Percentiles rank a stretch among this genome's conserved stretches.
These are phyloP conservation scores for Diospyros kaki DNA, from an alignment of 148 eudicot species.

Conservation along the genomic window DNA sequence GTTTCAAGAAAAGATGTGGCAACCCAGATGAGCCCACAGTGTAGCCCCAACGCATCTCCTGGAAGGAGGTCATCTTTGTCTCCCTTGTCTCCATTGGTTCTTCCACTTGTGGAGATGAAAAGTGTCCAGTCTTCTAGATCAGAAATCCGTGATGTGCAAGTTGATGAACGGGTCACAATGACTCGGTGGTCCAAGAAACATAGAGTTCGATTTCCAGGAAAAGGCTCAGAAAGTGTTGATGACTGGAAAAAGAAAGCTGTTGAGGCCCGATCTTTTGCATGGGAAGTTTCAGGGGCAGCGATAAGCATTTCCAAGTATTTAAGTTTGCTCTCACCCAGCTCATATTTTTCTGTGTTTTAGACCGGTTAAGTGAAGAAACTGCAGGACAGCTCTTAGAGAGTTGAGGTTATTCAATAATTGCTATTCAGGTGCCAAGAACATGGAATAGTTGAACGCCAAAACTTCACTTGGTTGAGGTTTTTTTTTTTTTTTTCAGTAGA, in stretches of 20 bases:
- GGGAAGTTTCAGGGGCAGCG: slow-evolving; percentile 66
- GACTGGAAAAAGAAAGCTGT: slow-evolving; percentile 66
- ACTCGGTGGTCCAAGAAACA: slow-evolving; percentile 81
- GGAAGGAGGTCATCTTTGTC: slow-evolving; percentile 48
- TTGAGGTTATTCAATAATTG: not conserved
- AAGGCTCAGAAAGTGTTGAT: slow-evolving; percentile 44
- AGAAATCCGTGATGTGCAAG: slow-evolving; percentile 76
- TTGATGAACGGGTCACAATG: slow-evolving; percentile 78
- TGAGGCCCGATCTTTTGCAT: slow-evolving; percentile 51
- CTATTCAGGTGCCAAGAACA: not conserved
- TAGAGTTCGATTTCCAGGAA: slow-evolving; percentile 36
- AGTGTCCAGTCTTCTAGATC: slow-evolving; percentile 40
- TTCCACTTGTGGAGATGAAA: slow-evolving; percentile 59
- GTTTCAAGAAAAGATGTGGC: slow-evolving; percentile 87
- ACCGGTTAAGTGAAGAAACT: not conserved
- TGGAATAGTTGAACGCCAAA: not conserved
- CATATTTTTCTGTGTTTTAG: not conserved
- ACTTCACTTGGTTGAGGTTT: not conserved
- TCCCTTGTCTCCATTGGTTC: slow-evolving; percentile 39
- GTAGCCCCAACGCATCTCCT: slow-evolving; percentile 66
- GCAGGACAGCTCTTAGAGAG: not conserved
- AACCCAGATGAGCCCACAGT: slow-evolving; percentile 92
- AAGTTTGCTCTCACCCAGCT: slow-evolving; percentile 4
- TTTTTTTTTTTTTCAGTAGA: not conserved
- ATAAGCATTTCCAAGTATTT: slow-evolving; percentile 64